These are phyloP conservation scores for Tricladium varicosporioides DNA, from an alignment of 2,329 filamentous ascomycete genomes.

Conservation along the genomic window DNA sequence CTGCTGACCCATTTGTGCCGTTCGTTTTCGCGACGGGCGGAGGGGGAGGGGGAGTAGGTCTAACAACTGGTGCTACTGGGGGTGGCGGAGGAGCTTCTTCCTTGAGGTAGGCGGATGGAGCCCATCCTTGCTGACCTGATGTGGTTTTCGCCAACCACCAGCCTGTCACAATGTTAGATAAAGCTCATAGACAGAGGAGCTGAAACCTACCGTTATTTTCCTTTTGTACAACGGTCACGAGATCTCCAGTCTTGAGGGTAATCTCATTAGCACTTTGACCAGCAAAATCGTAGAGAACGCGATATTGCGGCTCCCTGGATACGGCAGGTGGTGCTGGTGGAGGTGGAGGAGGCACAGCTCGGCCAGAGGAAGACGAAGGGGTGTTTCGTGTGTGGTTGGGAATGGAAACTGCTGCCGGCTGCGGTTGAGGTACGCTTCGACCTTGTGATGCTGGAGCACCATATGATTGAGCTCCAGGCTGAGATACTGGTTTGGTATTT, in stretches of 20 bases:
- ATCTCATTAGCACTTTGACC: slow-evolving; percentile 85
- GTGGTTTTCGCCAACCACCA: slow-evolving; percentile 91
- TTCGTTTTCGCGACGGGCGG: slow-evolving; percentile 30
- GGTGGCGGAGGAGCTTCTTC: slow-evolving; percentile 62
- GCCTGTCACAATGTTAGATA: slow-evolving; percentile 53
- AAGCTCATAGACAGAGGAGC: slow-evolving; percentile 1
- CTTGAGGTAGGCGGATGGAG: slow-evolving; percentile 90
- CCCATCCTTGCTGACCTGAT: slow-evolving; percentile 82
- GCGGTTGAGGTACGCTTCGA: slow-evolving; percentile 35
- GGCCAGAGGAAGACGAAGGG: slow-evolving; percentile 50
- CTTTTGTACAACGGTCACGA: slow-evolving; percentile 89
- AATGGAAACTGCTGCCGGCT: slow-evolving; percentile 38
- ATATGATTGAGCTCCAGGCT: slow-evolving; percentile 13
- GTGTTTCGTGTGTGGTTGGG: slow-evolving; percentile 54
- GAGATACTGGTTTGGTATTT: slow-evolving; percentile 33
- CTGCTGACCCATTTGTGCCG: slow-evolving; percentile 37
- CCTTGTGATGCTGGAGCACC: slow-evolving; percentile 15
- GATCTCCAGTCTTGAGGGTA: slow-evolving; percentile 72
- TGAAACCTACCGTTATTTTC: slow-evolving; percentile 79
- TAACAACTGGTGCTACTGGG: slow-evolving; percentile 56
- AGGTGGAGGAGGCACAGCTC: slow-evolving; percentile 55
- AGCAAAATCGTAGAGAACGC: slow-evolving; percentile 88
- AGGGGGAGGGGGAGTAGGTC: slow-evolving; percentile 21
- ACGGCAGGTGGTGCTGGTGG: slow-evolving; percentile 63
- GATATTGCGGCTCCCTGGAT: slow-evolving; percentile 72